phyloP scores from a whole-genome alignment of 345 rosid genomes.

The Ceriops tagal region DNA sequence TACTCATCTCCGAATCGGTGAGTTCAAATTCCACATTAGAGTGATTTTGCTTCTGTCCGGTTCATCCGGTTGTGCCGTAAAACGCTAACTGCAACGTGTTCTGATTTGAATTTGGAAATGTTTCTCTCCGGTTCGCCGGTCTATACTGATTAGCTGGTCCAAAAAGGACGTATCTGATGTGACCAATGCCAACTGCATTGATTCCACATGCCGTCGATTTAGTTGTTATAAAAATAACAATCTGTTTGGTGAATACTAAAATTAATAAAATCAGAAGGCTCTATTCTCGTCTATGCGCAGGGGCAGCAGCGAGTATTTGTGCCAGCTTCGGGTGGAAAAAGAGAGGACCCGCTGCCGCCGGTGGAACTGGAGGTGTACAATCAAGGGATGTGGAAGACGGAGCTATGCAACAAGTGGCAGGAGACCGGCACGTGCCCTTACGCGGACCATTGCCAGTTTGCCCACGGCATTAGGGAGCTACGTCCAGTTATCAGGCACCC shows the following conservation, averaged over 20 bases:
- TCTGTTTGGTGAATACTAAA: too few relatives aligned
- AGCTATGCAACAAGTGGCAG: constrained; percentile 97
- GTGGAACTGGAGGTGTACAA: constrained; percentile 62
- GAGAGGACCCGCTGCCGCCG: constrained; percentile 36
- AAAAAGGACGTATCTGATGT: too few relatives aligned
- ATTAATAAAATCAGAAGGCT: too few relatives aligned
- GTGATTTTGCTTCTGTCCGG: background rate
- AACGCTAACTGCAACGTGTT: too few relatives aligned
- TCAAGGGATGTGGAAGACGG: constrained; percentile 88
- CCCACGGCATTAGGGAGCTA: constrained; percentile 82
- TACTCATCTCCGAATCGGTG: constrained; percentile 39
- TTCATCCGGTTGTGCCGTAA: too few relatives aligned
- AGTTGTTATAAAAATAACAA: too few relatives aligned
- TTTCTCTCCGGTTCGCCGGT: too few relatives aligned
- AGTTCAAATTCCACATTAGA: constrained; percentile 5
- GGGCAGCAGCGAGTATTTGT: constrained; percentile 37
- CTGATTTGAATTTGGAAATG: too few relatives aligned
- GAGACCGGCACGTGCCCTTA: constrained; percentile 82
- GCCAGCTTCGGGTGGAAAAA: constrained; percentile 32
- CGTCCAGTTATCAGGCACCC: constrained; percentile 91
- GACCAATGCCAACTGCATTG: too few relatives aligned
- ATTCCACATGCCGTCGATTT: too few relatives aligned
- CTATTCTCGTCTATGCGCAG: too few relatives aligned
- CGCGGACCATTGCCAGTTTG: constrained; percentile 73
- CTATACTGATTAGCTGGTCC: too few relatives aligned